Evolutionary conservation across 2,329 filamentous ascomycete species (phyloP).

Genomic region (Trichoderma aggressivum): DNA sequence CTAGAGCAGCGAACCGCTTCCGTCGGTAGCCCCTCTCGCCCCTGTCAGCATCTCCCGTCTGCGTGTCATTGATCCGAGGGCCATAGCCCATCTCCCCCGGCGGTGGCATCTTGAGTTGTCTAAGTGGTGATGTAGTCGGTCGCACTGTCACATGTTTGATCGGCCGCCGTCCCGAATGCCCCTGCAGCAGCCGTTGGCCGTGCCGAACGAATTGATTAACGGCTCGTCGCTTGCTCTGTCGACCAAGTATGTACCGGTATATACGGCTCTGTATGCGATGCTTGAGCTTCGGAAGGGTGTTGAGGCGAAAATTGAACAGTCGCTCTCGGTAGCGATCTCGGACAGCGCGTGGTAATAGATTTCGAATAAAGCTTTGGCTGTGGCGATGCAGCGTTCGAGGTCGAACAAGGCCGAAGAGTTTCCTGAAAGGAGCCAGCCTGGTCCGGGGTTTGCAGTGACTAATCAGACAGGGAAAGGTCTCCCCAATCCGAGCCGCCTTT

Average conservation of each 20-base stretch:
- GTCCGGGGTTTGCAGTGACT: background rate
- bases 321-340: constrained; percentile 62
- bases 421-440: constrained; percentile 43
- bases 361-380: constrained; percentile 55
- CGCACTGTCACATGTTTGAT: constrained; percentile 34
- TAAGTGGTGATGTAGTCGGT: constrained; percentile 28
- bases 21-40: constrained; percentile 68
- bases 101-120: constrained; percentile 30
- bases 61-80: constrained; percentile 26
- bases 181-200: constrained; percentile 46
- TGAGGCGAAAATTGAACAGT: constrained; percentile 68
- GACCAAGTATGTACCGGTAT: constrained; percentile 68
- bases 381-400: constrained; percentile 39
- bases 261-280: constrained; percentile 71
- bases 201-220: constrained; percentile 42
- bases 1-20: constrained; percentile 69
- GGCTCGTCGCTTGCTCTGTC: constrained; percentile 54
- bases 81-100: constrained; percentile 29
- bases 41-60: constrained; percentile 24
- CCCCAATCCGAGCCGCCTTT: background rate
- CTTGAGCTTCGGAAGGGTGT: constrained; percentile 69
- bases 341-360: constrained; percentile 63
- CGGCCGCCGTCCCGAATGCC: constrained; percentile 29
- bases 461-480: constrained; percentile 2
- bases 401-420: constrained; percentile 35